Evolutionary conservation across 164 flowering plant genomes (phyloP).

Genomic region (Tinospora cordifolia): DNA sequence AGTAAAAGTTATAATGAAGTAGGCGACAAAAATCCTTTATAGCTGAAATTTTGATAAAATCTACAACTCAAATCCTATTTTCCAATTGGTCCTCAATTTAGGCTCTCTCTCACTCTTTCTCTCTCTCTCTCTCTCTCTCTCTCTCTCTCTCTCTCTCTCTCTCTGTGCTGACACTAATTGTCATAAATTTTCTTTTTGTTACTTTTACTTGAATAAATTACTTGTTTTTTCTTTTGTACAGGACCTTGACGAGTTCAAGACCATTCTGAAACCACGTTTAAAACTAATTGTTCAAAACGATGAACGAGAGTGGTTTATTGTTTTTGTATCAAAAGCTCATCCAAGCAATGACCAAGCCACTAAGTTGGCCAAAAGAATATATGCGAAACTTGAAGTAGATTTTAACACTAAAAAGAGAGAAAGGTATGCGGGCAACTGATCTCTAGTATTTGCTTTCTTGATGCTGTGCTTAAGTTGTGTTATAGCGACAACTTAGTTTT

Average conservation of each 20-base stretch:
- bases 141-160: background rate
- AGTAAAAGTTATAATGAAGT: too few relatives aligned
- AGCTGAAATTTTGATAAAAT: too few relatives aligned
- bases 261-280: slow-evolving; percentile 84
- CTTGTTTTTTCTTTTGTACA: slow-evolving; percentile 21
- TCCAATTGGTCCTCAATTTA: background rate
- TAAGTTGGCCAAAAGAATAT: slow-evolving; percentile 78
- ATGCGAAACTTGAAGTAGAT: slow-evolving; percentile 90
- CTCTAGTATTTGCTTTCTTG: background rate
- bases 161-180: background rate
- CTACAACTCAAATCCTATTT: too few relatives aligned
- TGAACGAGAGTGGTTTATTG: slow-evolving; percentile 94
- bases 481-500: background rate
- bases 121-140: background rate
- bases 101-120: background rate
- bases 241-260: slow-evolving; percentile 99
- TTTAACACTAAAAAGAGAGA: slow-evolving; percentile 94
- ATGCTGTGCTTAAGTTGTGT: background rate
- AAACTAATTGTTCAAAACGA: slow-evolving; percentile 93
- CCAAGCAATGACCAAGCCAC: slow-evolving; percentile 82
- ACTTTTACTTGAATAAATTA: background rate
- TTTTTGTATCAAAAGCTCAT: slow-evolving; percentile 82
- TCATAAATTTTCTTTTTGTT: background rate
- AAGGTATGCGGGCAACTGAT: slow-evolving; percentile 34
- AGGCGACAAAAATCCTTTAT: too few relatives aligned